Evolutionary conservation across 305 asterid genomes (phyloP).

Genomic region (Solanum aculeatissimum): DNA sequence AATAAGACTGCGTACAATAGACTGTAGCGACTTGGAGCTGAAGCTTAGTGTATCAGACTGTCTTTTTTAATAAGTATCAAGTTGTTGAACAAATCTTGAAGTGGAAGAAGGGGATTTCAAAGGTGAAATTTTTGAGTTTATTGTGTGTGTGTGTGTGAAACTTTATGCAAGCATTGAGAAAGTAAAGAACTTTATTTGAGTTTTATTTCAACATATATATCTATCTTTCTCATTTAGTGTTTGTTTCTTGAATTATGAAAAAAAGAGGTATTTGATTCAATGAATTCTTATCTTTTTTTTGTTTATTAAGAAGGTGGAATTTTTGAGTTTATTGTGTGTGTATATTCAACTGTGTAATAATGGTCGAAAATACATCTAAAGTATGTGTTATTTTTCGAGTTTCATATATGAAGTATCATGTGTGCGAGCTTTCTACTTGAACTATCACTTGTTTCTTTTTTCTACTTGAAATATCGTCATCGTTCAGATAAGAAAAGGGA

Average conservation of each 20-base stretch:
- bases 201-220: not conserved
- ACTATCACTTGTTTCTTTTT: not conserved
- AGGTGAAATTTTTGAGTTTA: not conserved
- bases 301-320: not conserved
- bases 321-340: not conserved
- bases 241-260: not conserved
- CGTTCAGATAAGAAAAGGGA: not conserved
- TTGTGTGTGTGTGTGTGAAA: not conserved
- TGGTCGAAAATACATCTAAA: not conserved
- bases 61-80: not conserved
- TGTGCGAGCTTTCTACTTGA: not conserved
- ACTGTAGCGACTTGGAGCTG: too few species aligned
- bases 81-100: not conserved
- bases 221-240: not conserved
- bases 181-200: not conserved
- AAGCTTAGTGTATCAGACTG: not conserved
- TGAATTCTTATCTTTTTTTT: not conserved
- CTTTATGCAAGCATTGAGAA: not conserved
- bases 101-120: not conserved
- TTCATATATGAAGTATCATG: not conserved
- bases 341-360: not conserved
- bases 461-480: not conserved
- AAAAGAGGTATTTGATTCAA: not conserved
- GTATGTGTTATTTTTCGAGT: not conserved
- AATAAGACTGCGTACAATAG: not conserved